A percentile compares a stretch with the other conserved stretches of the same genome.
These are phyloP conservation scores for Metschnikowia picachoensis DNA, from an alignment of 805 yeast species.

Conservation along the genomic window DNA sequence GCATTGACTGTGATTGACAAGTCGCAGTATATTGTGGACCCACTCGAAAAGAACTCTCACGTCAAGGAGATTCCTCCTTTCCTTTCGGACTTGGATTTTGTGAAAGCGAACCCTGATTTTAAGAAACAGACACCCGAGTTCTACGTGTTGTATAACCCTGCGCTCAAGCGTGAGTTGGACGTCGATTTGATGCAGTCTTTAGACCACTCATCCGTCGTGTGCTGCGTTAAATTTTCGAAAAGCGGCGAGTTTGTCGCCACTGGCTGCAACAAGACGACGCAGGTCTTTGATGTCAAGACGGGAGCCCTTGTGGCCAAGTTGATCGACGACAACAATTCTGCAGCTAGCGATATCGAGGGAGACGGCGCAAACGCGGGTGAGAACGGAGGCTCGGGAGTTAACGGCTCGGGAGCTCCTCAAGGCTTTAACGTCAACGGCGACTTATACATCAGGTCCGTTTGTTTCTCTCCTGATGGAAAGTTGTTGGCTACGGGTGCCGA, in stretches of 20 bases:
- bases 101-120: constrained; percentile 67
- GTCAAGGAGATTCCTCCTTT: constrained; percentile 79
- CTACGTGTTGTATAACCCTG: constrained; percentile 87
- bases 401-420: constrained; percentile 38
- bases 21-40: constrained; percentile 40
- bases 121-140: constrained; percentile 83
- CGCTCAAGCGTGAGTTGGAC: constrained; percentile 61
- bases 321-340: constrained; percentile 62
- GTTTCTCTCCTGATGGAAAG: constrained; percentile 92
- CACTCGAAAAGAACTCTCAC: constrained; percentile 48
- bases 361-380: constrained; percentile 33
- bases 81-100: constrained; percentile 73
- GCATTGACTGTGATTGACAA: constrained; percentile 38
- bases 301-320: constrained; percentile 86
- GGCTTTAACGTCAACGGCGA: constrained; percentile 60
- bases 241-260: constrained; percentile 94
- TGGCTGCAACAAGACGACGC: constrained; percentile 94
- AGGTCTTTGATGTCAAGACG: constrained; percentile 86
- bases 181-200: constrained; percentile 86
- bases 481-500: constrained; percentile 93
- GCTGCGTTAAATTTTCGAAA: constrained; percentile 89
- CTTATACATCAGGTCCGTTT: constrained; percentile 89
- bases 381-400: constrained; percentile 32
- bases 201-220: constrained; percentile 91
- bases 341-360: constrained; percentile 15